These are phyloP conservation scores for Xylariaceae sp. DNA, from an alignment of 2,329 filamentous ascomycete species.

Conservation along the genomic window DNA sequence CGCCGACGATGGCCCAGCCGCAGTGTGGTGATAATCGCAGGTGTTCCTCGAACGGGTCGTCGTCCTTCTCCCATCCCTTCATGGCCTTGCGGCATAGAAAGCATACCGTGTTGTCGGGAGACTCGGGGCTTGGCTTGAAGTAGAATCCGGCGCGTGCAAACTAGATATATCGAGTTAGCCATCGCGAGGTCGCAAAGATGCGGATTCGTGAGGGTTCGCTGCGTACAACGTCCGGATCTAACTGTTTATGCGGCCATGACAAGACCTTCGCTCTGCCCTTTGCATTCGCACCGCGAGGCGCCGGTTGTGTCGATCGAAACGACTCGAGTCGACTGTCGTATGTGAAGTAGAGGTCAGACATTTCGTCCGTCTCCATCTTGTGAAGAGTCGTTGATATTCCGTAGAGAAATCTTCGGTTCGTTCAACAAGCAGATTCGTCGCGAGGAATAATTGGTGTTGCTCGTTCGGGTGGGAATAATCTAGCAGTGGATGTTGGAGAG, in stretches of 20 bases:
- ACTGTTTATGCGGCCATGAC: slow-evolving; percentile 73
- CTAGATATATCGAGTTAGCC: slow-evolving; percentile 39
- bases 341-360: slow-evolving; percentile 51
- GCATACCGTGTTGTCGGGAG: slow-evolving; percentile 83
- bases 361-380: slow-evolving; percentile 32
- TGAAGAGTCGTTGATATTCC: slow-evolving; percentile 1
- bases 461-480: neutral
- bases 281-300: slow-evolving; percentile 63
- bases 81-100: slow-evolving; percentile 80
- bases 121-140: slow-evolving; percentile 69
- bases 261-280: slow-evolving; percentile 54
- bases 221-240: slow-evolving; percentile 59
- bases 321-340: slow-evolving; percentile 74
- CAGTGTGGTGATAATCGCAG: slow-evolving; percentile 75
- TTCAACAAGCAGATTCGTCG: neutral
- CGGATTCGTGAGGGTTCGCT: neutral
- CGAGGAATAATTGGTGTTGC: neutral
- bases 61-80: slow-evolving; percentile 86
- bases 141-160: slow-evolving; percentile 89
- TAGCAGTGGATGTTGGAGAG: neutral
- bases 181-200: slow-evolving; percentile 4
- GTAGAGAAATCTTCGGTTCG: neutral
- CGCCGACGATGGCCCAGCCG: slow-evolving; percentile 74
- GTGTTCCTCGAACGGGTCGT: slow-evolving; percentile 81
- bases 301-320: slow-evolving; percentile 62